Evolutionary conservation across 2,329 filamentous ascomycete species (phyloP).

Genomic region (Botryotinia narcissicola): DNA sequence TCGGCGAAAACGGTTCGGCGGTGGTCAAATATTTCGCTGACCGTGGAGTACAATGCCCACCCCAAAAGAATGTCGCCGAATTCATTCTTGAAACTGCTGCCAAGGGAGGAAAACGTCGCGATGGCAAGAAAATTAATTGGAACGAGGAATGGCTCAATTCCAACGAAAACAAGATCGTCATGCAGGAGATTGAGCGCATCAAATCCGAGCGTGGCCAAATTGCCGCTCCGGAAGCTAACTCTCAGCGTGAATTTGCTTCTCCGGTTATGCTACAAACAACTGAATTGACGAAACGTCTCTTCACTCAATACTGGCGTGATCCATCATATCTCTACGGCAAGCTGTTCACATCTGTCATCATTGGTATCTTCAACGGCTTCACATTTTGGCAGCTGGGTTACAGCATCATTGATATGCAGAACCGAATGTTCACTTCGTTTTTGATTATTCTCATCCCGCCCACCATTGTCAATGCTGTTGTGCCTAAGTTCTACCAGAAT

Average conservation of each 20-base stretch:
- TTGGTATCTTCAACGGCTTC: constrained; percentile 77
- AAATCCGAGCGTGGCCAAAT: constrained; percentile 39
- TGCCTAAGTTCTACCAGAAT: constrained; percentile 76
- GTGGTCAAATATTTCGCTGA: constrained; percentile 67
- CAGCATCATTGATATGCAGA: constrained; percentile 66
- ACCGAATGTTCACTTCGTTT: constrained; percentile 73
- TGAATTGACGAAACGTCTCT: constrained; percentile 67
- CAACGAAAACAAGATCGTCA: constrained; percentile 55
- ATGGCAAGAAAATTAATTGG: constrained; percentile 65
- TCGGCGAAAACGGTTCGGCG: constrained; percentile 63
- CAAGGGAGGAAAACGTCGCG: constrained; percentile 46
- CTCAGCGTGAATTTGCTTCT: constrained; percentile 62
- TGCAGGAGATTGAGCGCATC: constrained; percentile 60
- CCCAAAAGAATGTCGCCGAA: constrained; percentile 64
- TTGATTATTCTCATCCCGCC: constrained; percentile 62
- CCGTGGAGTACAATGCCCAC: constrained; percentile 64
- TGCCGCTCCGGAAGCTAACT: constrained; percentile 39
- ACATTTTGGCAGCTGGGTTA: constrained; percentile 71
- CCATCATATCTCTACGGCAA: constrained; percentile 76
- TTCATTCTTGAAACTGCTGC: constrained; percentile 65
- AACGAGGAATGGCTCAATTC: constrained; percentile 72
- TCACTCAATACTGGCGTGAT: constrained; percentile 72
- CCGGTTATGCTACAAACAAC: constrained; percentile 60
- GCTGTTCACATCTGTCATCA: constrained; percentile 67
- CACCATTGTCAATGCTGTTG: constrained; percentile 68